Evolutionary conservation across 2,329 filamentous ascomycete genomes (phyloP).

Genomic region (Aspergillus versicolor): DNA sequence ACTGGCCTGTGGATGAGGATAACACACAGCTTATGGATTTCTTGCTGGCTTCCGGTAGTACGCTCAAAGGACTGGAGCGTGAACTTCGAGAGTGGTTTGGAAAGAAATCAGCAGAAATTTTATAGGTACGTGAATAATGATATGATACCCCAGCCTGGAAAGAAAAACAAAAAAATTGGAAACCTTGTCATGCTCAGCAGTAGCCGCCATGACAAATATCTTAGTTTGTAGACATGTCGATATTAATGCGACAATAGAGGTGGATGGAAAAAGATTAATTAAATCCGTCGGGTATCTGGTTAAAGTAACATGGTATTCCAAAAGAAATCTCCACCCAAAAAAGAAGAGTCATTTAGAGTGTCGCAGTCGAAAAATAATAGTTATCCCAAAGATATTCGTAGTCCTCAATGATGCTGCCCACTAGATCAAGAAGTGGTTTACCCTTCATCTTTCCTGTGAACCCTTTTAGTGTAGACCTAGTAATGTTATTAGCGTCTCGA

Average conservation of each 20-base stretch:
- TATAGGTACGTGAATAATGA: slow-evolving; percentile 49
- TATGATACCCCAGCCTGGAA: slow-evolving; percentile 1
- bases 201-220: no score
- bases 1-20: slow-evolving; percentile 79
- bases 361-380: slow-evolving; percentile 81
- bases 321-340: not conserved
- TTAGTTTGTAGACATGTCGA: no score
- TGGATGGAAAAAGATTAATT: slow-evolving; percentile 8
- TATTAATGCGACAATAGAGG: not conserved
- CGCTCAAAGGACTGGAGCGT: slow-evolving; percentile 49
- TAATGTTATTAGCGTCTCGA: slow-evolving; percentile 28
- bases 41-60: slow-evolving; percentile 51
- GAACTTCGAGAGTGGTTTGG: slow-evolving; percentile 85
- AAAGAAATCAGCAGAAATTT: slow-evolving; percentile 64
- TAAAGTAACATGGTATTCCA: not conserved
- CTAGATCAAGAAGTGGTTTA: slow-evolving; percentile 74
- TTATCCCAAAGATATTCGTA: slow-evolving; percentile 98
- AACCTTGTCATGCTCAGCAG: no score
- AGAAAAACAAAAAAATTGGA: not conserved
- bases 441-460: slow-evolving; percentile 69
- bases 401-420: slow-evolving; percentile 85
- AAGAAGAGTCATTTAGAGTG: slow-evolving; percentile 32
- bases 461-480: slow-evolving; percentile 62
- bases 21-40: slow-evolving; percentile 75
- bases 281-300: slow-evolving; percentile 8